Evolutionary conservation across 257 asterid genomes (phyloP).

Genomic region (Penstemon eatonii): DNA sequence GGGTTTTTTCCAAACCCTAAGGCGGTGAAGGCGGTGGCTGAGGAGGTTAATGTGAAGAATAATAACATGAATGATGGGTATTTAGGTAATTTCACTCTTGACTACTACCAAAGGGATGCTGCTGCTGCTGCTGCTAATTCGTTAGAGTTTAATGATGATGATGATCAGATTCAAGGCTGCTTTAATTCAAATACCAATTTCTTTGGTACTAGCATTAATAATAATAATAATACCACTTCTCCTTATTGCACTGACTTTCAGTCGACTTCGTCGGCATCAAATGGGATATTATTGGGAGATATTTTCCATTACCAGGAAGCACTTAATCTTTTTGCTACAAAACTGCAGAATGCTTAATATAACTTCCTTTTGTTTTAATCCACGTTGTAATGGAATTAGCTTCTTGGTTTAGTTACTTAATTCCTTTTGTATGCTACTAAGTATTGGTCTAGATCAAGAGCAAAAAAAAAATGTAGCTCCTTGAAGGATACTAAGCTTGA

Average conservation of each 20-base stretch:
- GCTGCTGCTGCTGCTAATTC: background rate
- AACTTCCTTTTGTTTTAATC: background rate
- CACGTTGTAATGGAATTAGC: background rate
- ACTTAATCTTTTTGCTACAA: constrained; percentile 27
- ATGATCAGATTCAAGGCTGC: background rate
- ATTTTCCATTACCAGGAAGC: constrained; percentile 38
- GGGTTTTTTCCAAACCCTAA: constrained; percentile 39
- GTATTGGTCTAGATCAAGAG: too few relatives aligned
- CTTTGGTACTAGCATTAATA: too few relatives aligned
- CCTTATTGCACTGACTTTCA: constrained; percentile 8
- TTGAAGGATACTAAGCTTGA: too few relatives aligned
- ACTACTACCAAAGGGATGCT: constrained; percentile 6
- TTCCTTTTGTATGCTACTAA: too few relatives aligned
- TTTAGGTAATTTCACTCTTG: background rate
- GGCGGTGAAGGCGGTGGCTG: background rate
- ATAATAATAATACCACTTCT: background rate
- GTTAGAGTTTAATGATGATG: too few relatives aligned
- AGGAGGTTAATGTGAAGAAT: background rate
- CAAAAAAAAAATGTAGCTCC: too few relatives aligned
- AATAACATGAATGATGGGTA: background rate
- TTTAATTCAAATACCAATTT: constrained; percentile 23
- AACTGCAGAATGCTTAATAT: constrained; percentile 32
- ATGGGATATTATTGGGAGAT: constrained; percentile 29
- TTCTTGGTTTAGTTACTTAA: background rate
- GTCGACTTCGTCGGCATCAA: constrained; percentile 1